Base-by-base conservation (phyloP, 2,329 filamentous ascomycete species). In the Paramyrothecium sp. region DNA sequence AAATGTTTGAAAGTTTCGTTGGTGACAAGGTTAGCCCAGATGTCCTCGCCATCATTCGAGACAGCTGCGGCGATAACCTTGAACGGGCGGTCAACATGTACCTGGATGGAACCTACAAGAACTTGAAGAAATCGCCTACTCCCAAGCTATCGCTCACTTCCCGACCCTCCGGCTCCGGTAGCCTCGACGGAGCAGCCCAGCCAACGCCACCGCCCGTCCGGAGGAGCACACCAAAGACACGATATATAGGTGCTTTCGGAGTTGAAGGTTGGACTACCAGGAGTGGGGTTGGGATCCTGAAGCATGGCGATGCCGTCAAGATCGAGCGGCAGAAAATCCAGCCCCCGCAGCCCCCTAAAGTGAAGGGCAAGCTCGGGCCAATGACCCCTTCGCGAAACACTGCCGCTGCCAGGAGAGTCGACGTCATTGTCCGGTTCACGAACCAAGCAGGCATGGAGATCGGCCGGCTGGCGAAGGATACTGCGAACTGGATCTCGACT, bases 191-290 rank as follows among this genome's bases (percentile, higher is more conserved):
- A 41, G 53, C 61, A 26, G 62, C 53, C 22, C 52, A 65, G 7
- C 19, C 56, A 21, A 48, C 58, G 7, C 41, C 61, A n/a, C 55
- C 10, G 26, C 26, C 19, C 10, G 33, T 59, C 12, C 57, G 61
- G 38, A 63, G 60, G 22, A 65, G 59, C 4, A 74, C 77, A 55
- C 76, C 79, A 0, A 66, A 70, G 3, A 71, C 68, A 34, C 76
- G 95, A 67, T 99, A 98, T 66, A 84, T 98, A 59, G 95, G 95
- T 19, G 91, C 92, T 0, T 95, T 98, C 73, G 95, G 95, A 10
- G 92, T 91, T 4, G 91, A 89, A 55, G 95, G 89, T 4, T 99
- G 95, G 95, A 88, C 91, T 7, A 98, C 94, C 3, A 86, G 88
- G 65, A 97, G 92, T 71, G 94, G 94, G 1, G 77, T 76, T 3